phyloP scores from a whole-genome alignment of 306 rosid genomes.

The Adenanthera pavonina region DNA sequence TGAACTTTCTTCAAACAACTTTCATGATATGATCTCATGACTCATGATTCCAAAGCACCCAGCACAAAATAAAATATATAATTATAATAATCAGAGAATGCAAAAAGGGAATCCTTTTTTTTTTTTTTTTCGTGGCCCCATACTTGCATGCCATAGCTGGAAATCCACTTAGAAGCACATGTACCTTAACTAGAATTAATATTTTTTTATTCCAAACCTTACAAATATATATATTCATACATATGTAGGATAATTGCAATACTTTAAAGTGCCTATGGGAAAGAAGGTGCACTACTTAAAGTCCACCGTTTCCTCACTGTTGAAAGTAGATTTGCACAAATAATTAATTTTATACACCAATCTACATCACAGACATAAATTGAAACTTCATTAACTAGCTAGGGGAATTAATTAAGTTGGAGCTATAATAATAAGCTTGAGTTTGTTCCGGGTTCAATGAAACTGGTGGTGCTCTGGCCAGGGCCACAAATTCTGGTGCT shows the following conservation, averaged over 20 bases:
- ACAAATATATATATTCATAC: constrained; percentile 27
- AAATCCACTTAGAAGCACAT: constrained; percentile 70
- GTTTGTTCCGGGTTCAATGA: constrained; percentile 45
- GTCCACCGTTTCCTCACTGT: constrained; percentile 47
- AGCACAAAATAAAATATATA: constrained; percentile 37
- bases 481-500: constrained; percentile 79
- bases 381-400: constrained; percentile 15
- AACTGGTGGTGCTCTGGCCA: constrained; percentile 81
- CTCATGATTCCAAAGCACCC: constrained; percentile 55
- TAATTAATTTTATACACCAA: constrained; percentile 55
- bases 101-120: constrained; percentile 50
- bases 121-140: constrained; percentile 54
- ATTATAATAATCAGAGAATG: constrained; percentile 31
- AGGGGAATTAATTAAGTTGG: constrained; percentile 16
- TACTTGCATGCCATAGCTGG: constrained; percentile 54
- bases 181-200: constrained; percentile 36
- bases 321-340: constrained; percentile 50
- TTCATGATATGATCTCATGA: constrained; percentile 3
- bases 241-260: constrained; percentile 13
- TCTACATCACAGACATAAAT: constrained; percentile 51
- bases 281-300: constrained; percentile 56
- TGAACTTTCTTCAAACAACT: constrained; percentile 20
- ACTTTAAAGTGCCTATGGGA: constrained; percentile 28
- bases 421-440: constrained; percentile 9
- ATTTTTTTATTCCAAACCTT: constrained; percentile 36